Evolutionary conservation across 139 green algal genomes (phyloP).

Genomic region (Nannochloris sp.): DNA sequence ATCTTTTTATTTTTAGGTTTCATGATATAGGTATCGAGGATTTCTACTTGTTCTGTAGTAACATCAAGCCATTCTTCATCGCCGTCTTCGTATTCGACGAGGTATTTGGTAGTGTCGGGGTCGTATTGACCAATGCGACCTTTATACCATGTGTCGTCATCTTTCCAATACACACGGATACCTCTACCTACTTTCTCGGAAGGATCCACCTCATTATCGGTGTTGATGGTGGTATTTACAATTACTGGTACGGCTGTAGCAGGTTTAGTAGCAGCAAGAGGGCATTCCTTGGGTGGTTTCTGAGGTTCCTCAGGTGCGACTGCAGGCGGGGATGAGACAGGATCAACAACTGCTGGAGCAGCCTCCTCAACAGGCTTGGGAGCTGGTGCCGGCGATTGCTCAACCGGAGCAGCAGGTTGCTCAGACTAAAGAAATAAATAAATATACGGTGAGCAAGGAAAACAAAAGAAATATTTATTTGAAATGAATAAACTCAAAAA

Average conservation of each 20-base stretch:
- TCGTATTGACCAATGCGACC: conserved; percentile 26
- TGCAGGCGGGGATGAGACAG: neutral
- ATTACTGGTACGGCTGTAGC: too few relatives aligned
- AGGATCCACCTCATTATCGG: too few relatives aligned
- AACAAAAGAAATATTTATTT: too few relatives aligned
- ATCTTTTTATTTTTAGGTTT: too few relatives aligned
- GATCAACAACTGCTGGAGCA: neutral
- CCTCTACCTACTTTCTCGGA: conserved; percentile 22
- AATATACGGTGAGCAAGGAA: neutral
- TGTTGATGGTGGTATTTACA: too few relatives aligned
- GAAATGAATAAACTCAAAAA: neutral
- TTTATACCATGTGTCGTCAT: conserved; percentile 37
- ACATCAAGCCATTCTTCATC: conserved; percentile 65
- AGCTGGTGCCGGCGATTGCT: neutral
- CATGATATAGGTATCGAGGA: conserved; percentile 17
- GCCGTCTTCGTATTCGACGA: conserved; percentile 64
- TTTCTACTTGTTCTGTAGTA: conserved; percentile 28
- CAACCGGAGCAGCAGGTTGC: neutral
- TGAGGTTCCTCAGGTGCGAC: neutral
- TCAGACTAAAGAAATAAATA: neutral
- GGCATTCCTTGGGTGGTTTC: neutral
- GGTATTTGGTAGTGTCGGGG: conserved; percentile 29
- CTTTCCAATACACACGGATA: conserved; percentile 49
- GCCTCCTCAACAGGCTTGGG: neutral
- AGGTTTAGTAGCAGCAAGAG: neutral